Evolutionary conservation across 2,329 filamentous ascomycete species (phyloP).

Genomic region (Ciborinia camelliae): DNA sequence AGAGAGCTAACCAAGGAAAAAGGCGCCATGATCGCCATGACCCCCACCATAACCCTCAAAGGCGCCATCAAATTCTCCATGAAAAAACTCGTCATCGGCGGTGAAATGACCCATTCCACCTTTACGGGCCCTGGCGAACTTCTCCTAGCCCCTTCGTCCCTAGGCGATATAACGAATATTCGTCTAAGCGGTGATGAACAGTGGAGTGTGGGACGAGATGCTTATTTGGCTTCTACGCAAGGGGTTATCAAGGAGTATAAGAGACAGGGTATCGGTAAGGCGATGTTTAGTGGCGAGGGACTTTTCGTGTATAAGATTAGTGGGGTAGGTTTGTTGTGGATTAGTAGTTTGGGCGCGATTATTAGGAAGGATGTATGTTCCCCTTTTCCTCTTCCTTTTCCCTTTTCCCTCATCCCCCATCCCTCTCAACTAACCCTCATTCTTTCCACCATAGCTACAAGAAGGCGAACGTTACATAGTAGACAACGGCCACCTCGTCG

Average conservation of each 20-base stretch:
- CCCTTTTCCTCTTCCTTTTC: background rate
- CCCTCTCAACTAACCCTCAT: background rate
- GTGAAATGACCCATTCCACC: slow-evolving; percentile 72
- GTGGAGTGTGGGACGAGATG: slow-evolving; percentile 85
- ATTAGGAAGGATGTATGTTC: slow-evolving; percentile 82
- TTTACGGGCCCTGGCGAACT: slow-evolving; percentile 91
- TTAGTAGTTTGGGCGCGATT: slow-evolving; percentile 91
- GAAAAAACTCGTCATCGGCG: slow-evolving; percentile 85
- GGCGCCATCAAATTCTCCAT: slow-evolving; percentile 80
- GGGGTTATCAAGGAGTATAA: slow-evolving; percentile 88
- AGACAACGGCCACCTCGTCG: slow-evolving; percentile 89
- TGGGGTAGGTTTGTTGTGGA: slow-evolving; percentile 79
- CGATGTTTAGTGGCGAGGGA: slow-evolving; percentile 91
- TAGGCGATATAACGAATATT: slow-evolving; percentile 84
- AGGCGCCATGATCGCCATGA: slow-evolving; percentile 95
- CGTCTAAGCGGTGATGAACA: slow-evolving; percentile 66
- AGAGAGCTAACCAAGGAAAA: slow-evolving; percentile 21
- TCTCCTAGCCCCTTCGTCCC: slow-evolving; percentile 71
- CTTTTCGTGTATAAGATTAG: slow-evolving; percentile 85
- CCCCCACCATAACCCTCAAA: slow-evolving; percentile 77
- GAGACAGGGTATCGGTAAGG: slow-evolving; percentile 80
- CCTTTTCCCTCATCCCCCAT: background rate
- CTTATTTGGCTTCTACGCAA: slow-evolving; percentile 80
- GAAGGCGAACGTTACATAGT: slow-evolving; percentile 85
- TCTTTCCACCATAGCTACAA: background rate